Base-by-base conservation (phyloP, 805 yeast species). In the Candida yuanshanica region DNA sequence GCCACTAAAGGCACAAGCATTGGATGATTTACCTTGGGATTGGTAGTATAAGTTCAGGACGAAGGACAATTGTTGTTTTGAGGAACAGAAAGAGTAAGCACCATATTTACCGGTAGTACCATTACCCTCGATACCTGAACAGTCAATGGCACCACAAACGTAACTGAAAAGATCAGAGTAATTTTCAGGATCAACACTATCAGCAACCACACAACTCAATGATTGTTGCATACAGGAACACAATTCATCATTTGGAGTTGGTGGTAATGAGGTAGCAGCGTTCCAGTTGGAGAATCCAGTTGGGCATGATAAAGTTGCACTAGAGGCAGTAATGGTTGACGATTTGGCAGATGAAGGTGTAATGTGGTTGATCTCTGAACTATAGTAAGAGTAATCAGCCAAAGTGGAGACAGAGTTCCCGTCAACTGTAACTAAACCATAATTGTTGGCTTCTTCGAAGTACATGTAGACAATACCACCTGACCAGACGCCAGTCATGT, bases 391-490 rank as follows among this genome's bases (percentile, higher is more conserved):
- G 68, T 69, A 84, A 64, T 83, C 91, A 36, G 62, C 63, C 65
- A 81, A 65, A 42, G 91, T 82, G 38, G 68, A 61, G 45, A 80
- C 83, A n/a, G 62, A 45, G 45, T 57, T 59, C 50, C 59, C 61
- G 39, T 63, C 65, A 47, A 79, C 63, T 40, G 75, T 49, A 40
- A 83, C 90, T 58, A 83, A 72, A 68, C 95, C 91, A 58, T 82
- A 83, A 54, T 83, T 63, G 67, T 83, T 83, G 42, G 66, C 68
- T 69, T 84, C 91, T 68, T 84, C 74, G 66, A 77, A 84, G 68
- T 83, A 84, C 90, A 83, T 79, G 70, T 83, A 84, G 41, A 83
- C 91, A 58, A 84, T 83, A 75, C 91, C 95, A 68, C 95, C 91
- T 38, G 91, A 83, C 93, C 91, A 84, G 46, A 82, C 82, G 61